A percentile compares a stretch with the other conserved stretches of the same genome.
These are phyloP conservation scores for Kingdonia uniflora DNA, from an alignment of 164 flowering plant species.

Conservation along the genomic window DNA sequence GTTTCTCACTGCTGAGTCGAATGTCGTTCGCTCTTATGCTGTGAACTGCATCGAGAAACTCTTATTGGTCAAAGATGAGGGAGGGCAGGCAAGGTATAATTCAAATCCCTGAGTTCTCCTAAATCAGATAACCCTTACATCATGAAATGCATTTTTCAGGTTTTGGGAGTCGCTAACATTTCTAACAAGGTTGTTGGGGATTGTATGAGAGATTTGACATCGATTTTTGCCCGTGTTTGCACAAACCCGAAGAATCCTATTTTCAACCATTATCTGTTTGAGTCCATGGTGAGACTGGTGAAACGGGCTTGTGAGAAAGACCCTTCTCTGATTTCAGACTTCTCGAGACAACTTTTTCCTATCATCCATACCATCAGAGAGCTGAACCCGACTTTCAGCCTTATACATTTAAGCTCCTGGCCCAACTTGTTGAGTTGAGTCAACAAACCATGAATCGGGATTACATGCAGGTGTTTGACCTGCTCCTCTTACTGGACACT, in stretches of 20 bases:
- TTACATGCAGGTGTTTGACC: conserved; percentile 68
- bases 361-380: conserved; percentile 53
- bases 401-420: conserved; percentile 79
- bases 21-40: conserved; percentile 95
- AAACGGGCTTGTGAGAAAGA: conserved; percentile 68
- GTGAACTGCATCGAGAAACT: conserved; percentile 89
- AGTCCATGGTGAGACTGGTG: conserved; percentile 69
- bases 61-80: conserved; percentile 73
- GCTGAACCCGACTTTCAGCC: conserved; percentile 82
- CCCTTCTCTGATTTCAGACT: conserved; percentile 45
- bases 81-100: conserved; percentile 45
- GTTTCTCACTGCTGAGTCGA: conserved; percentile 67
- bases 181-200: conserved; percentile 54
- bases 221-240: conserved; percentile 59
- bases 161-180: conserved; percentile 76
- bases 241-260: conserved; percentile 78
- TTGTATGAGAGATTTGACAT: conserved; percentile 56
- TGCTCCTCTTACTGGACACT: conserved; percentile 58
- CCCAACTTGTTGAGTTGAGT: conserved; percentile 82
- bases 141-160: conserved; percentile 92
- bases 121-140: conserved; percentile 87
- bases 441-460: conserved; percentile 50
- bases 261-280: conserved; percentile 87
- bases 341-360: conserved; percentile 67
- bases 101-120: conserved; percentile 51